phyloP scores from a whole-genome alignment of 2,329 filamentous ascomycete species.

The Trichoderma harzianum region DNA sequence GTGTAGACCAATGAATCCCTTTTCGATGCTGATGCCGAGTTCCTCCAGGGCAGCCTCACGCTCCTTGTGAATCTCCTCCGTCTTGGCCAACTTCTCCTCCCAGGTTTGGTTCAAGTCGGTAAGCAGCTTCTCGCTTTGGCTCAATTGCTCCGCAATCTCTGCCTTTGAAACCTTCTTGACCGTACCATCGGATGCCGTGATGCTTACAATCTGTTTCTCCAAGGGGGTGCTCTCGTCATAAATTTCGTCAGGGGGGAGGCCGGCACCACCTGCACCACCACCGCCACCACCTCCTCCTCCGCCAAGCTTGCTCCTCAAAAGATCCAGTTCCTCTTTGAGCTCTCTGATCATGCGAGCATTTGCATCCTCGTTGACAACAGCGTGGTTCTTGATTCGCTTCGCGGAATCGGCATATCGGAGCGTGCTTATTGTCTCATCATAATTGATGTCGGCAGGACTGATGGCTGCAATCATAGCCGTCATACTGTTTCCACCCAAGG shows the following conservation, averaged over 20 bases:
- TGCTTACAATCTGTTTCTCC: conserved; percentile 94
- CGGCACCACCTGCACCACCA: conserved; percentile 44
- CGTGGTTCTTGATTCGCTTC: conserved; percentile 99
- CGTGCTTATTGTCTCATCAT: conserved; percentile 94
- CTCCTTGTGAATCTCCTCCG: conserved; percentile 96
- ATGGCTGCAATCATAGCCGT: conserved; percentile 99
- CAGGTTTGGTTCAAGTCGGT: conserved; percentile 96
- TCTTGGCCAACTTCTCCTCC: conserved; percentile 94
- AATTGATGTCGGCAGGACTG: conserved; percentile 97
- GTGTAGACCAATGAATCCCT: conserved; percentile 90
- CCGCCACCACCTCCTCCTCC: conserved; percentile 49
- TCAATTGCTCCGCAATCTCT: conserved; percentile 94
- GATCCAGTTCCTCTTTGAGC: conserved; percentile 86
- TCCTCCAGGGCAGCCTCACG: conserved; percentile 93
- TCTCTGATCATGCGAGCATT: conserved; percentile 99
- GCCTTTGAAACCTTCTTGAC: conserved; percentile 97
- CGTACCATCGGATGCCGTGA: conserved; percentile 77
- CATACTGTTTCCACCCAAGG: conserved; percentile 96
- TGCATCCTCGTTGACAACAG: conserved; percentile 97
- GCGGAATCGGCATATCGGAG: conserved; percentile 95
- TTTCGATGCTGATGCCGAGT: conserved; percentile 97
- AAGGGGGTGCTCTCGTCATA: conserved; percentile 90
- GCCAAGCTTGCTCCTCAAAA: conserved; percentile 81
- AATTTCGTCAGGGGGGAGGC: conserved; percentile 67
- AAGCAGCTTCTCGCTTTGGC: conserved; percentile 93